Evolutionary conservation across 78 protist genomes (phyloP).

Genomic region (Emiliania huxleyi): DNA sequence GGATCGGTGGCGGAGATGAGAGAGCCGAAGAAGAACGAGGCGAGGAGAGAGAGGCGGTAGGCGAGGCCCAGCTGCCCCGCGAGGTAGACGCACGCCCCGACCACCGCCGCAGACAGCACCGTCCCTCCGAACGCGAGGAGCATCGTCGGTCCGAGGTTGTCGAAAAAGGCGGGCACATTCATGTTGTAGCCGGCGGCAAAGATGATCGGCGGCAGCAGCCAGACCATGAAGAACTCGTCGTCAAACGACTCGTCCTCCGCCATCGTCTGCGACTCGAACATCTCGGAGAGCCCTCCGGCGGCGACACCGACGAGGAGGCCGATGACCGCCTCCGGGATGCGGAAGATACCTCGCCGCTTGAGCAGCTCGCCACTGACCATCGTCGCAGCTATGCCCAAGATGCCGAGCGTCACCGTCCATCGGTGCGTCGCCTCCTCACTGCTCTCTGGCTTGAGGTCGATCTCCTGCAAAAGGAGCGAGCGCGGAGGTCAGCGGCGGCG

Average conservation of each 20-base stretch:
- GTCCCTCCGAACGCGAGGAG: slow-evolving; percentile 3
- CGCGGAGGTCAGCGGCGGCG: too few relatives aligned
- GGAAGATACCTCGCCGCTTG: neutral
- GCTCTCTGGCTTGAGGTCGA: neutral
- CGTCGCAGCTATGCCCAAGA: neutral
- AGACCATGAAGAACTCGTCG: neutral
- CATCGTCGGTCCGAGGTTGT: neutral
- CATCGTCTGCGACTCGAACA: neutral
- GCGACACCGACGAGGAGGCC: slow-evolving; percentile 19
- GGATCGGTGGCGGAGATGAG: slow-evolving; percentile 50
- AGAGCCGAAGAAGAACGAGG: slow-evolving; percentile 1
- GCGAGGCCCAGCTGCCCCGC: neutral
- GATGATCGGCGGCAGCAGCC: slow-evolving; percentile 58
- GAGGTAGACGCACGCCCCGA: neutral
- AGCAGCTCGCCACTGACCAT: neutral
- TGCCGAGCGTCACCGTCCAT: neutral
- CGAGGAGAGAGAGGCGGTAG: neutral
- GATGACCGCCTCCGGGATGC: slow-evolving; percentile 25
- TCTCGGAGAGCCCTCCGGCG: neutral
- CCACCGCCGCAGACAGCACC: neutral
- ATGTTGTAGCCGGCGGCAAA: slow-evolving; percentile 47
- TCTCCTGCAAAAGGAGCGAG: neutral
- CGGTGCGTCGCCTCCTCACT: neutral
- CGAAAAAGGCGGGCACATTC: neutral
- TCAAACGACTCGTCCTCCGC: neutral